phyloP scores from a whole-genome alignment of 495 filamentous ascomycete species.

The Talaromyces liani region DNA sequence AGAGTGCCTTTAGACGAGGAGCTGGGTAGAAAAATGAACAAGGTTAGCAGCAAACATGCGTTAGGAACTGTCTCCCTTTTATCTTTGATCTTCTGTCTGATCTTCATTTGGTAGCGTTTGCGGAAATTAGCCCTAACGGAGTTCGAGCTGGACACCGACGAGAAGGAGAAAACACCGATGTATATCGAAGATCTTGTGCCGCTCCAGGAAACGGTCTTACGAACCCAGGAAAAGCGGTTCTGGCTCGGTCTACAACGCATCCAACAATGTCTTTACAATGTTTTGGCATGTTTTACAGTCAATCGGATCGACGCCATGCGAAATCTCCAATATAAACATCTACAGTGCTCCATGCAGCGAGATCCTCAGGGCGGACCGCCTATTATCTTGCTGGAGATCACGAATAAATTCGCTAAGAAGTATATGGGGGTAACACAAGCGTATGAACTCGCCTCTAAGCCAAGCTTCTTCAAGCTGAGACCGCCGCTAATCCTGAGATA shows the following conservation, averaged over 20 bases:
- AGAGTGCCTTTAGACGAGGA: conserved; percentile 12
- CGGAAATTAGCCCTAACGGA: conserved; percentile 3
- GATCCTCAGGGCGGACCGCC: conserved; percentile 17
- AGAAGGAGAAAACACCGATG: conserved; percentile 15
- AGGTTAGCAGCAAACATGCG: conserved; percentile 9
- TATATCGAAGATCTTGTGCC: conserved; percentile 19
- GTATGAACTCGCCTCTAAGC: conserved; percentile 8
- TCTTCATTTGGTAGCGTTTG: not conserved
- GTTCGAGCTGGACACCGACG: conserved; percentile 13
- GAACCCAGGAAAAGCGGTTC: conserved; percentile 18
- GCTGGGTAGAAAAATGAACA: conserved; percentile 20
- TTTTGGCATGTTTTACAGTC: conserved; percentile 16
- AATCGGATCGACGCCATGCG: conserved; percentile 15
- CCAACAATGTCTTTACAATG: conserved; percentile 15
- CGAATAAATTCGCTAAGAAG: conserved; percentile 13
- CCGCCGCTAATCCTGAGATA: conserved; percentile 10
- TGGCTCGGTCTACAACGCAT: conserved; percentile 18
- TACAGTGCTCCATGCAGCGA: conserved; percentile 15
- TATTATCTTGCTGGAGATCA: conserved; percentile 16
- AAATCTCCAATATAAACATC: conserved; percentile 17
- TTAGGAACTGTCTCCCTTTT: not conserved
- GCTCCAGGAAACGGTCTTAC: conserved; percentile 17
- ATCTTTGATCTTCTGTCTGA: conserved; percentile 10
- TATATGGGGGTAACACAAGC: conserved; percentile 14
- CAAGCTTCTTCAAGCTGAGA: not conserved